phyloP scores from a whole-genome alignment of 768 basidiomycete species.

The Trametes sanguinea region DNA sequence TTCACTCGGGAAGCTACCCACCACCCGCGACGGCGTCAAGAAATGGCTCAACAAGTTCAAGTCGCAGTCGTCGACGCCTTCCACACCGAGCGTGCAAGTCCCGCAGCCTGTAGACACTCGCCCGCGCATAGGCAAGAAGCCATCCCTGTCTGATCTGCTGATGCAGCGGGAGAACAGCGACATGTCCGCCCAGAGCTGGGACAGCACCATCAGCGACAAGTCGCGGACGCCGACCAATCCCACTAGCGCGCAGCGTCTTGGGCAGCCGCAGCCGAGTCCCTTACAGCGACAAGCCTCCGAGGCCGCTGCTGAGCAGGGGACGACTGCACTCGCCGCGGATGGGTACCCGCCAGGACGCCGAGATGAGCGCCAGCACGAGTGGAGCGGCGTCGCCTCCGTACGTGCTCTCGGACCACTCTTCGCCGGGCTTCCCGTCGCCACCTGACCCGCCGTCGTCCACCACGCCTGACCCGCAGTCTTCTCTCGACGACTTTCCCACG shows the following conservation, averaged over 20 bases:
- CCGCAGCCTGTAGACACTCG: conserved; percentile 31
- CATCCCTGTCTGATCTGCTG: conserved; percentile 68
- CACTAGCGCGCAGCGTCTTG: conserved; percentile 22
- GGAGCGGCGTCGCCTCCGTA: conserved; percentile 24
- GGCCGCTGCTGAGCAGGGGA: conserved; percentile 1
- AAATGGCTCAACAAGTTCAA: conserved; percentile 71
- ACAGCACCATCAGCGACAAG: conserved; percentile 54
- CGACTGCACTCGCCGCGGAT: conserved; percentile 7
- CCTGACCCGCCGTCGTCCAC: conserved; percentile 62
- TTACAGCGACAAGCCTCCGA: neutral
- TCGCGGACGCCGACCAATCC: conserved; percentile 50
- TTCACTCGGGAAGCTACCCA: conserved; percentile 56
- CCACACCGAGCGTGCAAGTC: conserved; percentile 31
- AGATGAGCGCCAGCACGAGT: conserved; percentile 17
- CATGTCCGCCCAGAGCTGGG: conserved; percentile 58
- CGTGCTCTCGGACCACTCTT: conserved; percentile 22
- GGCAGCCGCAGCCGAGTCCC: conserved; percentile 7
- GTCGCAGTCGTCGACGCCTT: conserved; percentile 43
- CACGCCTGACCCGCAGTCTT: conserved; percentile 80
- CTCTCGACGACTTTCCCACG: conserved; percentile 68
- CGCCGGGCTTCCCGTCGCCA: conserved; percentile 33
- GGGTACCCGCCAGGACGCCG: conserved; percentile 8
- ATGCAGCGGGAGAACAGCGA: conserved; percentile 58
- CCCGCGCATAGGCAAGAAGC: conserved; percentile 51
- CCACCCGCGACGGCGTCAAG: conserved; percentile 75